A percentile compares a stretch with the other conserved stretches of the same genome.
Evolutionary conservation across 768 basidiomycete genomes (phyloP).

Genomic region (Strobilomyces dryophilus): DNA sequence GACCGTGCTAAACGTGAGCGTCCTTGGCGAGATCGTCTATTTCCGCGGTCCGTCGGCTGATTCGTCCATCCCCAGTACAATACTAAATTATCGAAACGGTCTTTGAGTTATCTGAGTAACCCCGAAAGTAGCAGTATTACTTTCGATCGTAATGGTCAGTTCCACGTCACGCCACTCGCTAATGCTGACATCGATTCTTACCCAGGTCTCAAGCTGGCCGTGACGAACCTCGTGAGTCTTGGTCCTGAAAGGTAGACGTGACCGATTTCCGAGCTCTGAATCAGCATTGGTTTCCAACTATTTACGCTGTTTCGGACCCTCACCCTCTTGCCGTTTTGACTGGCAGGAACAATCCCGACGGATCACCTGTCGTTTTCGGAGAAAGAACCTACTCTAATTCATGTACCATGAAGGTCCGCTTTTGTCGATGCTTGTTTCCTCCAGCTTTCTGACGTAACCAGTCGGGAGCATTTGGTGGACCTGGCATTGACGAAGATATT

Average conservation of each 20-base stretch:
- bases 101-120: conserved; percentile 39
- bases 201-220: conserved; percentile 58
- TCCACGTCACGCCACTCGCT: not conserved
- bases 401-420: conserved; percentile 71
- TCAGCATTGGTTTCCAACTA: conserved; percentile 67
- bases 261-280: conserved; percentile 1
- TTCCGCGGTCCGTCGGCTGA: conserved; percentile 22
- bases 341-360: conserved; percentile 52
- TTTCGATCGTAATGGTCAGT: conserved; percentile 64
- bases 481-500: conserved; percentile 46
- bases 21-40: not conserved
- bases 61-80: conserved; percentile 37
- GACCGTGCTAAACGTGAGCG: conserved; percentile 40
- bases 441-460: conserved; percentile 23
- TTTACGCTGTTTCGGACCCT: conserved; percentile 64
- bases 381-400: conserved; percentile 62
- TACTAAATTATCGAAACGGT: conserved; percentile 42
- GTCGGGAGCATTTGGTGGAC: conserved; percentile 76
- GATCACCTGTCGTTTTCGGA: conserved; percentile 41
- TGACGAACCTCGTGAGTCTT: conserved; percentile 59
- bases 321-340: conserved; percentile 68
- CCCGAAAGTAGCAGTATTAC: conserved; percentile 67
- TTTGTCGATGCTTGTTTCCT: not conserved
- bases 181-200: conserved; percentile 1
- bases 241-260: not conserved